Base-by-base conservation (phyloP, 2,329 filamentous ascomycete genomes). In the Coniochaeta prunicola region DNA sequence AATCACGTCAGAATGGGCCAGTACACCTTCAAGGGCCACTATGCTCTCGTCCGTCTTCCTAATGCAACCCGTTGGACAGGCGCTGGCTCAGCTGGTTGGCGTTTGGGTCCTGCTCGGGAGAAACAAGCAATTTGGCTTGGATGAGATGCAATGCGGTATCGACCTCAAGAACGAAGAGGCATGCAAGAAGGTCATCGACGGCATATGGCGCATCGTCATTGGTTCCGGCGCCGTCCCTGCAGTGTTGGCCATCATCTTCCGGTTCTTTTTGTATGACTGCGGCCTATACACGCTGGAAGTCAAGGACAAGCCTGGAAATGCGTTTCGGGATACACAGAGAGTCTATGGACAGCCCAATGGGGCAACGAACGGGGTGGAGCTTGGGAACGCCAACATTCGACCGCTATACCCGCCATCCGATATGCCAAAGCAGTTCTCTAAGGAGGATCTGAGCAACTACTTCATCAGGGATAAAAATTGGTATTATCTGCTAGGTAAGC, bases 11-110 rank as follows among this genome's bases (percentile, higher is more conserved):
- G 87, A 89, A 76, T 88, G 80, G 74, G 75, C 80, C 5, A 82
- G 79, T 57, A 88, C 84, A 0, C 81, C 80, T 54, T 84, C 85
- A n/a, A 76, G 86, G 55, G 82, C 81, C n/a, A 82, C 79, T 21
- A 89, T 89, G 86, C 74, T 89, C 63, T 83, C 86, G 6, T 80
- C 80, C 3, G 85, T 89, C 33, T 89, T 89, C 67, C 77, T 87
- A 64, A 88, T 87, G 81, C 86, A 89, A 64, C 85, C 86, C 1
- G 73, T 89, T 9, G 86, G 86, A 6, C 86, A 89, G 66, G 80
- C 87, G 1, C 75, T 86, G 1, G 85, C 85, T 15, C 85, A 87
- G 61, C 70, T 87, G 5, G 82, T 88, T 12, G 82, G 83, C 4
- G 71, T 87, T 4, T 78, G 74, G 70, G 79, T 81, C 10, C 67